Evolutionary conservation across 2,329 filamentous ascomycete species (phyloP), one percentile per base, ranked within the genome.

Genomic region (Colletotrichum eleusines): DNA sequence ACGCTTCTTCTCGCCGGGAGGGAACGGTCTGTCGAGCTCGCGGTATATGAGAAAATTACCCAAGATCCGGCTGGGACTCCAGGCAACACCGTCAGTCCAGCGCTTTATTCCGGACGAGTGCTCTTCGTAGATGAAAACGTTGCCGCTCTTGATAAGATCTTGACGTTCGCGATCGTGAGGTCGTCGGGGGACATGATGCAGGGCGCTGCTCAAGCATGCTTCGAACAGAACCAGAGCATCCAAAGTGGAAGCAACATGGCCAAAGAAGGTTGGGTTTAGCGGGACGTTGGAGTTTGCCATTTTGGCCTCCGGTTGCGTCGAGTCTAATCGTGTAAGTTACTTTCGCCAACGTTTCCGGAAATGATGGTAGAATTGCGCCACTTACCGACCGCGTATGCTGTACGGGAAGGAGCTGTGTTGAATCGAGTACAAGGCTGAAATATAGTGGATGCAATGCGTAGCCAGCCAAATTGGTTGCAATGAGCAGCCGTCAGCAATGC

Each of bases 91-190:
- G 75, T 98, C 95, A 0, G 94, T 97, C 95, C 95, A 98, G 66
- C 95, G 88, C 83, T 97, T 97, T 82, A 97, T 97, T 6, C 94
- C 94, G 0, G 94, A 97, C 0, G 93, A 91, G 72, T 94, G 91
- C 79, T 97, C 94, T 77, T 97, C 94, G 80, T 97, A 98, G 74
- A 97, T 93, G 81, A 97, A 96, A 57, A 97, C 89, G 74, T 92
- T 92, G 44, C 95, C 95, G 75, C 94, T 97, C 74, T 88, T 88
- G 77, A 97, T 96, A 62, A 97, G 88, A 26, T 89, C 86, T 31
- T 86, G 85, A 62, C 94, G 88, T 81, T 97, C 95, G 62, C 94
- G 88, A 76, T 97, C 95, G 79, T 97, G 94, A 1, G 95, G 95
- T 63, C 95, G 88, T 60, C 95, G 91, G 23, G 93, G 90, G 26